phyloP scores from a whole-genome alignment of 768 basidiomycete genomes.

The Dioszegia crocea region DNA sequence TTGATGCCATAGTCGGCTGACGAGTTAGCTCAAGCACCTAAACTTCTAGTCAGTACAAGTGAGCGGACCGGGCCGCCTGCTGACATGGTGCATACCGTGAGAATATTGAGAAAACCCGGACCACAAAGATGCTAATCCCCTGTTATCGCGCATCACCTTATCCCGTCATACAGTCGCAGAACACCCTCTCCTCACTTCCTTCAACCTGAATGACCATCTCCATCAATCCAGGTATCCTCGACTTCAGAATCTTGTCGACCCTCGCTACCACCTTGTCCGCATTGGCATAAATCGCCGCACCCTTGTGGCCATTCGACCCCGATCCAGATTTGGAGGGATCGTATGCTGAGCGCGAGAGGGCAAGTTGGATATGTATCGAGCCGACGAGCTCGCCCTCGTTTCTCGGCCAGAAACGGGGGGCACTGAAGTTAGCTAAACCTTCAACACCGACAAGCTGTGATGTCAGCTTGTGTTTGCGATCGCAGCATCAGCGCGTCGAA shows the following conservation, averaged over 20 bases:
- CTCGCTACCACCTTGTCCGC: conserved; percentile 69
- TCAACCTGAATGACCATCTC: conserved; percentile 90
- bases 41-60: no score
- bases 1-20: no score
- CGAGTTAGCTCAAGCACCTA: no score
- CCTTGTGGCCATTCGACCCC: conserved; percentile 51
- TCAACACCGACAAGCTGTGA: conserved; percentile 54
- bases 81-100: no score
- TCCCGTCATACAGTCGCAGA: conserved; percentile 48
- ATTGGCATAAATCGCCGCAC: conserved; percentile 57
- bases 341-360: conserved; percentile 58
- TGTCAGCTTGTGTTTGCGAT: neutral
- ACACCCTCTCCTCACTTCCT: conserved; percentile 39
- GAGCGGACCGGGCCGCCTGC: no score
- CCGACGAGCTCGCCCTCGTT: conserved; percentile 80
- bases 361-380: conserved; percentile 85
- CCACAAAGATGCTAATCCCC: no score
- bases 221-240: conserved; percentile 72
- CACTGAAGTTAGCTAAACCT: conserved; percentile 73
- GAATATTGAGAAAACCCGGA: no score
- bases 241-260: conserved; percentile 68
- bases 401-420: conserved; percentile 92
- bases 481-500: neutral
- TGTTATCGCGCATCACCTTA: neutral
- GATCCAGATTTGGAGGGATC: conserved; percentile 55